Evolutionary conservation across 345 rosid genomes (phyloP), one percentile per base, ranked within the genome.

Genomic region (Hirschfeldia incana): DNA sequence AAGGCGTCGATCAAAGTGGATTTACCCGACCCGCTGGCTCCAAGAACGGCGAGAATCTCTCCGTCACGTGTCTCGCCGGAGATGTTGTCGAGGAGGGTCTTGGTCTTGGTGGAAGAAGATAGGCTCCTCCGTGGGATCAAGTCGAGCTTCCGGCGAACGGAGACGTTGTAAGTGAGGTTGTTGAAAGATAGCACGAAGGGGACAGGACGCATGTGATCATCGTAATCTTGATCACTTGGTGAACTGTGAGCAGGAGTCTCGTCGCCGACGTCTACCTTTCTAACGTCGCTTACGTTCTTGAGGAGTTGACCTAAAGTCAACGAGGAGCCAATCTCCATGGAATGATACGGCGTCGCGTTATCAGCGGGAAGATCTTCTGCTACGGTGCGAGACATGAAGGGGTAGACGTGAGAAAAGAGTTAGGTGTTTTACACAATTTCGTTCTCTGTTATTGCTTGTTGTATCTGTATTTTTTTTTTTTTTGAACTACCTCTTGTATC

Each of bases 301-400:
- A 94, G 81, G 10, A 94, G 79, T 81, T 92, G 90, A 5, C 93
- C 97, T 21, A 94, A 86, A 0, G 96, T 91, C 1, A 82, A 85
- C 4, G 86, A 85, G 4, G 83, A 32, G 59, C 28, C 70, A 32
- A 83, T 85, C 78, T 88, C 90, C 83, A 87, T 80, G 13, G 83
- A 67, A 67, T 82, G 83, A 70, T 73, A 86, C 46, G 86, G 80
- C 59, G 70, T 17, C 17, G 84, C 34, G 39, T 66, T 39, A 57
- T 53, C 59, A 6, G 6, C 3, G 27, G 59, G 0, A 3, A 1
- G 59, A 73, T 83, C 79, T 33, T 46, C 62, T 0, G 92, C 86
- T 2, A 83, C 84, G 10, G 77, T 69, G 17, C 92, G 93, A 60
- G 92, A 84, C 92, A 89, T 87, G 53, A 15, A 68, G 60, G 32